Evolutionary conservation across 2,329 filamentous ascomycete species (phyloP).

Genomic region (Allantophomopsis lycopodina): DNA sequence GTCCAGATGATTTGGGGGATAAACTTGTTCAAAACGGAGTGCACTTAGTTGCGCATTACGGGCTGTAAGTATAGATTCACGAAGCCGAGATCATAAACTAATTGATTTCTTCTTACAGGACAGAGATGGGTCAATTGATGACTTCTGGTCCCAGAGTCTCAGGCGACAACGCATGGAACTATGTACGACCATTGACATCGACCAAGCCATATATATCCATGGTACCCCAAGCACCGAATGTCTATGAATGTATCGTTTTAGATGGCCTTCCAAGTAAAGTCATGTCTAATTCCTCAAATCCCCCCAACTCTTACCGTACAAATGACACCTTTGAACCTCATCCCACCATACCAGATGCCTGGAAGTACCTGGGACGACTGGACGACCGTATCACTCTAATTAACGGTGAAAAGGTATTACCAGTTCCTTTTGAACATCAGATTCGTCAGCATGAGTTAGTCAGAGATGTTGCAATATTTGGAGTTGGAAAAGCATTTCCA

Average conservation of each 20-base stretch:
- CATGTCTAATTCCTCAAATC: constrained; percentile 25
- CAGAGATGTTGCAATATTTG: constrained; percentile 41
- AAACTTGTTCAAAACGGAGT: constrained; percentile 35
- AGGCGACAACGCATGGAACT: constrained; percentile 46
- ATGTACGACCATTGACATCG: constrained; percentile 25
- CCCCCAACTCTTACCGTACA: constrained; percentile 28
- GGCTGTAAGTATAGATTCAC: constrained; percentile 28
- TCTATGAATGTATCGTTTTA: constrained; percentile 23
- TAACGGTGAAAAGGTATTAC: constrained; percentile 32
- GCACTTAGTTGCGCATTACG: constrained; percentile 40
- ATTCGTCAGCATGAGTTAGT: constrained; percentile 37
- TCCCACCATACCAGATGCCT: constrained; percentile 23
- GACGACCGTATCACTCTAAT: constrained; percentile 30
- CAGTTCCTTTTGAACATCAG: constrained; percentile 31
- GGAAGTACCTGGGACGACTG: constrained; percentile 29
- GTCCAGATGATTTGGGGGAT: constrained; percentile 45
- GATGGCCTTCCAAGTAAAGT: constrained; percentile 24
- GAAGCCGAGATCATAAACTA: neutral
- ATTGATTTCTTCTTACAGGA: constrained; percentile 17
- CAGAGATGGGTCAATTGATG: constrained; percentile 48
- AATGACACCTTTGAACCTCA: constrained; percentile 29
- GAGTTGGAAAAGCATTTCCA: constrained; percentile 32
- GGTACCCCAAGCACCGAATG: constrained; percentile 12
- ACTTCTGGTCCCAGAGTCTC: constrained; percentile 34
- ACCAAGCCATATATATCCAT: constrained; percentile 13